Evolutionary conservation across 2,329 filamentous ascomycete genomes (phyloP), one percentile per base, ranked within the genome.

Genomic region (Akanthomyces uredinophilus): DNA sequence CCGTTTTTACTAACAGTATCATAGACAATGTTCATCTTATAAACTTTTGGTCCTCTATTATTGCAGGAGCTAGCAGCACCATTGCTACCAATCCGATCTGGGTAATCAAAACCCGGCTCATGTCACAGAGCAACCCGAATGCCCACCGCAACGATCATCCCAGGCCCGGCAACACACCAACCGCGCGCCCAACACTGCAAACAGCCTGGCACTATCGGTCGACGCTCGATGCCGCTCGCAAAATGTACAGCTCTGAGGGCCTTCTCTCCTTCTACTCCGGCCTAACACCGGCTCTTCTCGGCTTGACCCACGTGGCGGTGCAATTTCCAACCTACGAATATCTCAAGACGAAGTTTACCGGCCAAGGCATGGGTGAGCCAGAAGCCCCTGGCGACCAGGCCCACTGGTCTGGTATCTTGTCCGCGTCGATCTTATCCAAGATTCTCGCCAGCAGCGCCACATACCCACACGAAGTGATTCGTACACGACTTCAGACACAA

Each of bases 71-170:
- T 64, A 96, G 90, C 78, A 97, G 93, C 67, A 99, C 95, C 4
- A 83, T 98, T 65, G 90, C 89, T 65, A 99, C 95, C 27, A 99
- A 98, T 74, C 95, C 95, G 1, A 99, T 99, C 64, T 99, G 95
- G 95, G 95, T 99, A 43, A 96, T 99, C 79, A 99, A 99, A 78
- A 99, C 95, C 54, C 85, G 95, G 67, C 84, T 99, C 68, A 98
- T 98, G 95, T 96, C 95, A 43, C 95, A 98, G 78, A 89, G 87
- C 83, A 66, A 81, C 76, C 73, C 66, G 43, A 66, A 70, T 65
- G 79, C 74, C 72, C 75, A 71, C 74, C 79, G 76, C 71, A 79
- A 72, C 64, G 67, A 69, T 65, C 78, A 79, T 64, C 79, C 83
- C 50, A 80, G 80, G 67, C 75, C 81, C 14, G 71, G 76, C 60